Evolutionary conservation across 352 stramenopile species (phyloP), one percentile per base, ranked within the genome.

Genomic region (Lagenidium sp.): DNA sequence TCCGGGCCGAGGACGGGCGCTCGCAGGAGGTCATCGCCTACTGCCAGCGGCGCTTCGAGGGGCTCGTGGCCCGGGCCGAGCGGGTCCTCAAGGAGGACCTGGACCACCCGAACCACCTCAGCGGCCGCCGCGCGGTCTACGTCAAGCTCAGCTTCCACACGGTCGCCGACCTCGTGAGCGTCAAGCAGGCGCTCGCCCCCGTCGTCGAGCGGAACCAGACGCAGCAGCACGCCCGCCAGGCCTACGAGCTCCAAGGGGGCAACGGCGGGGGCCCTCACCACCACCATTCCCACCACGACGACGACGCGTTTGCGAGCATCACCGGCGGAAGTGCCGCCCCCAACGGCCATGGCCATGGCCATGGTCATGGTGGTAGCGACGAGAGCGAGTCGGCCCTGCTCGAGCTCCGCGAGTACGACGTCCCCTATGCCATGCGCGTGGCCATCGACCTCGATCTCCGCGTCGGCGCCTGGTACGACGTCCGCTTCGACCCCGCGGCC

Each of bases 371-470:
- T 15, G 39, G 60, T 3, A 66, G 76, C 7, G 67, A 84, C 42
- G 76, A 90, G 29, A 79, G 57, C 34, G 63, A 96, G 21, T 81
- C 76, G 29, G 63, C 64, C 4, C 51, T 97, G 19, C 53, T 94
- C 5, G 95, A 98, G 40, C 70, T 99, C 23, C 74, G 96, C 23
- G 96, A 99, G 64, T 99, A 99, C 65, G 97, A 99, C 60, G 96
- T 99, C 12, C 94, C 96, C 7, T 99, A 99, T 59, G 24, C 95
- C 4, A 96, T 98, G 65, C 77, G 96, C 19, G 87, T 95, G 1
- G 91, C 90, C 26, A 99, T 98, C 60, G 96, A 99, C 58, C 54
- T 98, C 3, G 76, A 97, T 44, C 90, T 99, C 54, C 86, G 96
- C 28, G 91, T 97, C 3, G 96, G 97, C 22, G 87, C 89, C 4